These are phyloP conservation scores for Botrytis fragariae DNA, from an alignment of 2,329 filamentous ascomycete species.

Conservation along the genomic window DNA sequence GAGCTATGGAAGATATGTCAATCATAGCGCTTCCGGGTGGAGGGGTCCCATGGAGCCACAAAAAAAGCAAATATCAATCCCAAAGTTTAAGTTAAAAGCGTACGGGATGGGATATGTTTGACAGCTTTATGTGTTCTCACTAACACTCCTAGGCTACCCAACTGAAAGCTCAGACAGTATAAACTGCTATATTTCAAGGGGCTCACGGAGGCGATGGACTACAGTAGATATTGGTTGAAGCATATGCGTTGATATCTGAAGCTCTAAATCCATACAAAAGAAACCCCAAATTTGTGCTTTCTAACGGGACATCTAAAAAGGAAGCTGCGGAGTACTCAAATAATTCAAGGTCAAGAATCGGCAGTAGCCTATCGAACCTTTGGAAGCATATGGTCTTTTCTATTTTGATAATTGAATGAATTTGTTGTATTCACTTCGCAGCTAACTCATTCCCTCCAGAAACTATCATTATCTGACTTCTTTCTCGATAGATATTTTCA, in stretches of 20 bases:
- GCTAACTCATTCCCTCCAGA: too few species aligned
- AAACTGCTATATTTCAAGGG: fast-evolving
- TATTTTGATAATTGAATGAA: not conserved
- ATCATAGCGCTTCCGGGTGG: not conserved
- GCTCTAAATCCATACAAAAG: too few species aligned
- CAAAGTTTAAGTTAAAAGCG: not conserved
- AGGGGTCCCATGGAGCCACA: fast-evolving
- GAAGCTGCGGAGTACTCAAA: not conserved
- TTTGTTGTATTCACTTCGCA: not conserved
- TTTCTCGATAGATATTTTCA: too few species aligned
- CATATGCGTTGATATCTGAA: too few species aligned
- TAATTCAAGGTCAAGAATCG: not conserved
- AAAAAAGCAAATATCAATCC: too few species aligned
- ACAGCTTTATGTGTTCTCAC: not conserved
- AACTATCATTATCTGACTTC: too few species aligned
- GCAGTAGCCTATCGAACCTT: not conserved
- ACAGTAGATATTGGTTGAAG: too few species aligned
- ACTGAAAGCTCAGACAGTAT: not conserved
- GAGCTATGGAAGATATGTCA: not conserved
- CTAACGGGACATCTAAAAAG: too few species aligned
- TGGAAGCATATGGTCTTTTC: not conserved
- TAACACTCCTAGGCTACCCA: not conserved
- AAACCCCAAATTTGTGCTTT: too few species aligned
- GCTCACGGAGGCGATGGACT: not conserved
- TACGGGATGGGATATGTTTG: not conserved